These are phyloP conservation scores for Fragosphaeria purpurea DNA, from an alignment of 2,329 filamentous ascomycete genomes.

Conservation along the genomic window DNA sequence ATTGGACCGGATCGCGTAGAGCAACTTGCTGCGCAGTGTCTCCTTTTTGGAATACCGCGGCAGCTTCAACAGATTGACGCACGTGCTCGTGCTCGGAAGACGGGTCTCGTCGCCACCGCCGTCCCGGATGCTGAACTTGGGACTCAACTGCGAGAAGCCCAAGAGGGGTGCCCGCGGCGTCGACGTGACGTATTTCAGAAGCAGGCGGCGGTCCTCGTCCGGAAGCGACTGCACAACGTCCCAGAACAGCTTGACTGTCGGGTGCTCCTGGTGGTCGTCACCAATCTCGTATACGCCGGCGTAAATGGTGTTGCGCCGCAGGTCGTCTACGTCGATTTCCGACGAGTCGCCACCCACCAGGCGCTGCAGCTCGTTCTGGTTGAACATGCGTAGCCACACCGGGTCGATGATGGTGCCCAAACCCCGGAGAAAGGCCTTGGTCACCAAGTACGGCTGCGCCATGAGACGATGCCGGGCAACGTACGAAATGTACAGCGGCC, in stretches of 20 bases:
- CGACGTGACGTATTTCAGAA: conserved; percentile 92
- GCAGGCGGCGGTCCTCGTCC: conserved; percentile 69
- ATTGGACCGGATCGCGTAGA: conserved; percentile 82
- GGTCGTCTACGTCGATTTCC: conserved; percentile 77
- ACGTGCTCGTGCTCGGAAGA: conserved; percentile 88
- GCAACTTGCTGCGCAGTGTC: conserved; percentile 64
- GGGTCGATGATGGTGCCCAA: conserved; percentile 83
- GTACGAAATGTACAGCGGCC: conserved; percentile 87
- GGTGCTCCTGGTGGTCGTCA: conserved; percentile 79
- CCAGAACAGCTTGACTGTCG: conserved; percentile 84
- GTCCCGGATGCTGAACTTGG: conserved; percentile 83
- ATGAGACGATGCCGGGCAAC: conserved; percentile 81
- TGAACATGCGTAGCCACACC: conserved; percentile 96
- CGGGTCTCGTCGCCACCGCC: conserved; percentile 64
- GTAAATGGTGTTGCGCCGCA: conserved; percentile 75
- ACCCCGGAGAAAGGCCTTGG: conserved; percentile 76
- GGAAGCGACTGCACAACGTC: conserved; percentile 67
- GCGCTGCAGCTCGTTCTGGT: conserved; percentile 87
- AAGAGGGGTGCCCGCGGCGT: conserved; percentile 83
- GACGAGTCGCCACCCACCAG: conserved; percentile 81
- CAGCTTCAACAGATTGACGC: conserved; percentile 88
- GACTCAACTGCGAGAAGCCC: conserved; percentile 78
- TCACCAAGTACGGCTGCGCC: conserved; percentile 70
- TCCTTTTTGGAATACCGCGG: conserved; percentile 64
- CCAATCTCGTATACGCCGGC: conserved; percentile 82